Evolutionary conservation across 257 asterid species (phyloP).

Genomic region (Scutellaria galericulata): DNA sequence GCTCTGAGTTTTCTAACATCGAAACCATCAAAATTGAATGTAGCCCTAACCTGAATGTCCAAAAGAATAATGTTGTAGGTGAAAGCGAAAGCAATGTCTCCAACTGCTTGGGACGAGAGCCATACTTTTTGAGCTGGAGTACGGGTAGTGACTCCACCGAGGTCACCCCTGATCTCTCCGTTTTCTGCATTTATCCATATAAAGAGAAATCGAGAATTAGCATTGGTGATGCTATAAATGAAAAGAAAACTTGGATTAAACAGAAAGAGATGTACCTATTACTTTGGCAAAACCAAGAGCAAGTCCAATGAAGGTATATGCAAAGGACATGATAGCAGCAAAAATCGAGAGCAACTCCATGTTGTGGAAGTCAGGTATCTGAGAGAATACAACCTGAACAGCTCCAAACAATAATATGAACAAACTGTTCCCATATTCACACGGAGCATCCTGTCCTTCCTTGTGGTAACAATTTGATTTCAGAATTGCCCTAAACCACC

Average conservation of each 20-base stretch:
- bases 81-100: conserved; percentile 65
- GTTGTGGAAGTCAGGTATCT: conserved; percentile 59
- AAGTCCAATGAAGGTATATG: conserved; percentile 54
- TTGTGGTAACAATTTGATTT: conserved; percentile 63
- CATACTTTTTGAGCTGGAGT: conserved; percentile 46
- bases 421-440: conserved; percentile 48
- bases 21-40: too few relatives aligned
- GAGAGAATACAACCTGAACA: conserved; percentile 55
- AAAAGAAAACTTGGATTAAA: background rate
- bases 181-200: conserved; percentile 39
- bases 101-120: conserved; percentile 54
- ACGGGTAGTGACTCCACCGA: conserved; percentile 38
- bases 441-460: conserved; percentile 57
- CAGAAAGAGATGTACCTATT: conserved; percentile 38
- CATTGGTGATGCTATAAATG: background rate
- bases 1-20: background rate
- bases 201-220: background rate
- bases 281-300: conserved; percentile 53
- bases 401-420: conserved; percentile 55
- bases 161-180: conserved; percentile 47
- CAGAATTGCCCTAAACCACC: conserved; percentile 52
- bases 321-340: conserved; percentile 63
- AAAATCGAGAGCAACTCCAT: conserved; percentile 54
- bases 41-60: conserved; percentile 50
- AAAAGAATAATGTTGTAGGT: conserved; percentile 56